phyloP scores from a whole-genome alignment of 371 early-diverging fungal genomes.

The Parasitella parasitica region DNA sequence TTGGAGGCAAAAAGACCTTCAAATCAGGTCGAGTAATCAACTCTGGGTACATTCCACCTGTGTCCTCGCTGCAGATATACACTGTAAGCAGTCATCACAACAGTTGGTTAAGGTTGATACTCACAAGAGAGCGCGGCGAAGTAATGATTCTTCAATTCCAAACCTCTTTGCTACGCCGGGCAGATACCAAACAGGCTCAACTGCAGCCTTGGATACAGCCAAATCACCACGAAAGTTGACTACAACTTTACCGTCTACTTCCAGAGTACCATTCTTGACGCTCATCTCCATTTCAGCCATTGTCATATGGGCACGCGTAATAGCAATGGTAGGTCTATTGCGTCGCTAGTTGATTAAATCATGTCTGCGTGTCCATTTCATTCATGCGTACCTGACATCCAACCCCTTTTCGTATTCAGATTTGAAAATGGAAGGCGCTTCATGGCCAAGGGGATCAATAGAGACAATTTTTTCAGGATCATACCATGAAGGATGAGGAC shows the following conservation, averaged over 20 bases:
- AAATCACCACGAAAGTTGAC: constrained; percentile 80
- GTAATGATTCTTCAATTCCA: constrained; percentile 80
- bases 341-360: not conserved
- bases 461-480: constrained; percentile 93
- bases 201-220: constrained; percentile 90
- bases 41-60: constrained; percentile 93
- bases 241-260: constrained; percentile 83
- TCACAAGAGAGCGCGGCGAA: constrained; percentile 86
- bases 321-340: constrained; percentile 85
- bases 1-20: constrained; percentile 93
- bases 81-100: too few relatives aligned
- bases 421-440: constrained; percentile 62
- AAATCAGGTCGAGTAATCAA: constrained; percentile 93
- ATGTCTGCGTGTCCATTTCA: too few relatives aligned
- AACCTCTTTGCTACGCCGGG: constrained; percentile 93
- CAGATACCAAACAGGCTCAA: constrained; percentile 96
- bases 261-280: constrained; percentile 63
- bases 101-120: too few relatives aligned
- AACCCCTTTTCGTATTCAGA: constrained; percentile 69
- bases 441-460: constrained; percentile 92
- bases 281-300: constrained; percentile 87
- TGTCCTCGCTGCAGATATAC: constrained; percentile 59
- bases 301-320: constrained; percentile 94
- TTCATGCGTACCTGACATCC: constrained; percentile 68
- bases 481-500: constrained; percentile 84